These are phyloP conservation scores for Mycena floridula DNA, from an alignment of 768 basidiomycete genomes.

Conservation along the genomic window DNA sequence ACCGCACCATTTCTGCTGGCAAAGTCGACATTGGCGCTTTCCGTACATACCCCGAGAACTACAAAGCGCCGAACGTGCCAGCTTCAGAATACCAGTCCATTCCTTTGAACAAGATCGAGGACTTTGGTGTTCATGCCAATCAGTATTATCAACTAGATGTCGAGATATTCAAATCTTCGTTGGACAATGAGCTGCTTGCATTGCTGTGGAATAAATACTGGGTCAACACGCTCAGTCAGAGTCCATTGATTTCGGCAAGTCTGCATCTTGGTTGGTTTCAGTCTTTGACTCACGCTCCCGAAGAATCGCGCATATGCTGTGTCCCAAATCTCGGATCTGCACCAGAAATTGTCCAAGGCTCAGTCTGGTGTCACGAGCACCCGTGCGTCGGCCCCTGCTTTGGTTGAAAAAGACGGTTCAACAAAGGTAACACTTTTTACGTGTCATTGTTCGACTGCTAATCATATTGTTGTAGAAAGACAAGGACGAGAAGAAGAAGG, in stretches of 20 bases:
- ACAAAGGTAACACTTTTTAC: not conserved
- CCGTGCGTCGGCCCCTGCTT: conserved; percentile 45
- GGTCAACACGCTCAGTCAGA: conserved; percentile 95
- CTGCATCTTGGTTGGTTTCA: not conserved
- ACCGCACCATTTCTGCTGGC: conserved; percentile 96
- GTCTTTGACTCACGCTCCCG: not conserved
- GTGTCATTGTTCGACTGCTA: not conserved
- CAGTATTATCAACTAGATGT: conserved; percentile 94
- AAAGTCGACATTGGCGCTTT: conserved; percentile 99
- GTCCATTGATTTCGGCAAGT: conserved; percentile 83
- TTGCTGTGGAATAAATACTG: conserved; percentile 99
- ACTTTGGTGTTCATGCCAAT: conserved; percentile 97
- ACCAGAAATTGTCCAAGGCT: conserved; percentile 81
- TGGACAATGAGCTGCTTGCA: conserved; percentile 84
- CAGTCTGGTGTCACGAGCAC: conserved; percentile 51
- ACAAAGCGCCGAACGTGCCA: conserved; percentile 62
- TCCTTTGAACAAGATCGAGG: conserved; percentile 94
- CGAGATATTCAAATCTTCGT: conserved; percentile 87
- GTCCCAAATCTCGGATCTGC: conserved; percentile 83
- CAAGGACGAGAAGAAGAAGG: conserved; percentile 75
- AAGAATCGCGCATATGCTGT: conserved; percentile 97
- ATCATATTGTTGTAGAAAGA: conserved; percentile 29
- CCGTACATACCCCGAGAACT: conserved; percentile 93
- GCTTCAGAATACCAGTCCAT: conserved; percentile 92
- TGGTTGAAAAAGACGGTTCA: conserved; percentile 39